phyloP scores from a whole-genome alignment of 441 rosid species.

The Raphanus hybrid region DNA sequence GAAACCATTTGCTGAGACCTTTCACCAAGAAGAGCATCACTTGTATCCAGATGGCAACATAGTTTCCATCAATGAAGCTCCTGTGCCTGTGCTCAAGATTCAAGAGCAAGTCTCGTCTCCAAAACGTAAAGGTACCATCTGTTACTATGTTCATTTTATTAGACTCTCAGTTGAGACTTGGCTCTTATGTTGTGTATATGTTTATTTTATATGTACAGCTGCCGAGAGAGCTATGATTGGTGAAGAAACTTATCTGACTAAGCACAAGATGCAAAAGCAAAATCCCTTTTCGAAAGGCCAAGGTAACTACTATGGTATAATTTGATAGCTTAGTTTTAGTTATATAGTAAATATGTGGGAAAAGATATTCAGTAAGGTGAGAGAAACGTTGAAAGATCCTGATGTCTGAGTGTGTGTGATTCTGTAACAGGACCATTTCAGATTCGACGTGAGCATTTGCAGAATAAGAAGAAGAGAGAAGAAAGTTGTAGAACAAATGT shows the following conservation, averaged over 20 bases:
- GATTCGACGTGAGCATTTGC: slow-evolving; percentile 41
- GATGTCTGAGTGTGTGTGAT: slow-evolving; percentile 15
- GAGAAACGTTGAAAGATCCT: not conserved
- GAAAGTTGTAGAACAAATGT: slow-evolving; percentile 14
- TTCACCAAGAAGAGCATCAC: slow-evolving; percentile 16
- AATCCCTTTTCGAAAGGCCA: not conserved
- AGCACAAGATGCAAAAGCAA: slow-evolving; percentile 15
- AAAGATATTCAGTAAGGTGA: too few relatives aligned
- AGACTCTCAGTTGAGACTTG: not conserved
- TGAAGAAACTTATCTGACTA: slow-evolving; percentile 9
- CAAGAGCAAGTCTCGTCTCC: slow-evolving; percentile 26
- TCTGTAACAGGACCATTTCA: slow-evolving; percentile 34
- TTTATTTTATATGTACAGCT: slow-evolving; percentile 27
- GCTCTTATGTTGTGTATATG: not conserved
- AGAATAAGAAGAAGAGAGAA: slow-evolving; percentile 20
- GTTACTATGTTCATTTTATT: not conserved
- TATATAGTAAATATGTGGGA: slow-evolving; percentile 13
- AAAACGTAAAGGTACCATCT: slow-evolving; percentile 38
- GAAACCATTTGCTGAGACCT: slow-evolving; percentile 28
- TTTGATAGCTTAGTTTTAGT: slow-evolving; percentile 6
- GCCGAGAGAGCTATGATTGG: not conserved
- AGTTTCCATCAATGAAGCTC: not conserved
- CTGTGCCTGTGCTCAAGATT: slow-evolving; percentile 10
- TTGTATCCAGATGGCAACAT: not conserved
- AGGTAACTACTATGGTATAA: slow-evolving; percentile 23